Evolutionary conservation across 441 rosid species (phyloP), one percentile per base, ranked within the genome.

Genomic region (Erodium texanum): DNA sequence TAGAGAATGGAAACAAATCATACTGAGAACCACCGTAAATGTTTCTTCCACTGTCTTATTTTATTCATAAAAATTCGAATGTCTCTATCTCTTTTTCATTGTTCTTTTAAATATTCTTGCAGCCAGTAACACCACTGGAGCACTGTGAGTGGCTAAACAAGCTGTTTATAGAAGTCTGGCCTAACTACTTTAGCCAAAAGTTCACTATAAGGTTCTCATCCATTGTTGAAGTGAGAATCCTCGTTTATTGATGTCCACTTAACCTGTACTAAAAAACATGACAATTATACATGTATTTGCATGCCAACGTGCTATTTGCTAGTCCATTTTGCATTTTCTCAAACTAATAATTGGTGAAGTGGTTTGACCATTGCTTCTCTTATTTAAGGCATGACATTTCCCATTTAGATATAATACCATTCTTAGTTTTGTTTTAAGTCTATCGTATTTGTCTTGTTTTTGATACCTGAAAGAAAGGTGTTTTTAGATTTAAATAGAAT

Each of bases 111-210:
- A 24, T 70, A 27, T 71, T 72, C 62, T 15, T 76, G 20, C 87
- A 94, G 99, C 85, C 93, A 62, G 71, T 67, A 71, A 94, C 99
- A 58, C 96, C 99, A 52, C 68, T 87, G 83, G 99, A 94, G 76
- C 97, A 88, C 69, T 89, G 97, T 66, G 96, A 91, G 79, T 91
- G 99, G 97, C 77, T 91, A 70, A 94, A 91, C 82, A 94, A 89
- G 79, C 82, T 94, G 62, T 78, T 91, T 67, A 74, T 83, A 74
- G 99, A 91, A 82, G 74, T 94, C 71, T 94, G 99, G 99, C 78
- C 81, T 22, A 76, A 79, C 80, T 80, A n/a, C 73, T 54, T 94
- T 63, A 85, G 78, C 79, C 90, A 88, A 73, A 89, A 86, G 79
- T 80, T 93, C 69, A 84, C 96, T 27, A 70, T 66, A 67, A 87